Conservation (phyloP, 768 basidiomycete genomes). For the Daedalea quercina region DNA sequence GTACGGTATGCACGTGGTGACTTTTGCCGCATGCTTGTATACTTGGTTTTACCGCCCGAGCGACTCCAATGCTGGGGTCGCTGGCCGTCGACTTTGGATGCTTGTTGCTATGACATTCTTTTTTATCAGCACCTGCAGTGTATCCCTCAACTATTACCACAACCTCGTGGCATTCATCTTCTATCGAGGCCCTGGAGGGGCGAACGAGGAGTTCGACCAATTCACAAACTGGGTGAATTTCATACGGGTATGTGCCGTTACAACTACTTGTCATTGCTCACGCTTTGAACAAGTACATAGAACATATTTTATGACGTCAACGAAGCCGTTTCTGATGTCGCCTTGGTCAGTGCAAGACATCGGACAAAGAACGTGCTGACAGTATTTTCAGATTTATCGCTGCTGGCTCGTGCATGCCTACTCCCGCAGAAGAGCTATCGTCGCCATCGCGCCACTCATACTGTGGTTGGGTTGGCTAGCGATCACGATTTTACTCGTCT, state of each 20-base stretch:
- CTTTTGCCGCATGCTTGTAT: neutral
- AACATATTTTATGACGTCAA: neutral
- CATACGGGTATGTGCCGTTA: slow-evolving; percentile 1
- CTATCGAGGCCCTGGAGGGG: slow-evolving; percentile 16
- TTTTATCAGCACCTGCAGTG: neutral
- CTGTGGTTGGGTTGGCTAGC: neutral
- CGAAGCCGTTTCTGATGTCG: neutral
- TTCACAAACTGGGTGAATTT: slow-evolving; percentile 29
- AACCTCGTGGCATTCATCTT: slow-evolving; percentile 34
- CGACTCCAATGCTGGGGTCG: neutral
- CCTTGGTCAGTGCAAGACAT: neutral
- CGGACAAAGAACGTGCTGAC: neutral
- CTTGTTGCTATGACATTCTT: neutral
- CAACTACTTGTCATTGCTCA: too few relatives aligned
- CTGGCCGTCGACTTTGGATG: neutral
- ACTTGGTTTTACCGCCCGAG: neutral
- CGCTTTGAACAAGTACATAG: neutral
- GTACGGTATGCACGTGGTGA: neutral
- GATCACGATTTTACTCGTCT: neutral
- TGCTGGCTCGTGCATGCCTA: neutral
- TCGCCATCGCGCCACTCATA: neutral
- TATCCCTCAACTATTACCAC: slow-evolving; percentile 31
- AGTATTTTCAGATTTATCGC: neutral
- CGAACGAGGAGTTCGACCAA: slow-evolving; percentile 27
- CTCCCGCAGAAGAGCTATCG: neutral